Base-by-base conservation (phyloP, 2,329 filamentous ascomycete species). In the Dothistroma pini region DNA sequence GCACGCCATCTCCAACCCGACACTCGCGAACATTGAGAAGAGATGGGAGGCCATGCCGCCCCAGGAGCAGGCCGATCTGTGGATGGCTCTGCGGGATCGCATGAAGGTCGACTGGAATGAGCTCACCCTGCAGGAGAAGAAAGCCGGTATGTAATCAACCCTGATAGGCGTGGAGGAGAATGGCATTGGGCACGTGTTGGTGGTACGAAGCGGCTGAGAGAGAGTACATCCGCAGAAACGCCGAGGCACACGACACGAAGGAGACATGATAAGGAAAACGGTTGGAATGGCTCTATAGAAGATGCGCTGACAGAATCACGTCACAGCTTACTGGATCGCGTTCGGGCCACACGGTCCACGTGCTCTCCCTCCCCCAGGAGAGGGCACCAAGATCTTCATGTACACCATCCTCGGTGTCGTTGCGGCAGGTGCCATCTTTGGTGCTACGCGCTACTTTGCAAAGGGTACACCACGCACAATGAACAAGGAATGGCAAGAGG, bases 101-200 rank as follows among this genome's bases (percentile, higher is more conserved):
- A 99, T 99, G 95, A 97, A 96, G 90, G 87, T 86, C 73, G 92
- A 91, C 83, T 99, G 95, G 95, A 86, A 89, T 75, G 91, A 97
- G 76, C 83, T 99, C 82, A 97, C 95, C 56, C 71, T 96, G 74
- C 89, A 95, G 80, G 95, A 99, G 86, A 96, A 99, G 90, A 97
- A 96, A 84, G 95, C 95, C 73, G 93, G 95, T 72, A 71, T 38
- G 70, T 72, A 35, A 29, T 53, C 6, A 4, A 4, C 11, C 21
- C 31, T 22, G 11, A 32, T 53, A 35, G n/a, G 35, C 3, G 31
- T n/a, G 12, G 29, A 21, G n/a, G 25, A 51, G 48, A 31, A 51
- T 29, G 22, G 48, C 21, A 31, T 51, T 32, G 48, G 22, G 50
- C 57, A 58, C 35, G 56, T 52, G 48, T 29, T 53, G 56, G 50